phyloP scores from a whole-genome alignment of 2,329 filamentous ascomycete species.

The Aureobasidium mangrovei region DNA sequence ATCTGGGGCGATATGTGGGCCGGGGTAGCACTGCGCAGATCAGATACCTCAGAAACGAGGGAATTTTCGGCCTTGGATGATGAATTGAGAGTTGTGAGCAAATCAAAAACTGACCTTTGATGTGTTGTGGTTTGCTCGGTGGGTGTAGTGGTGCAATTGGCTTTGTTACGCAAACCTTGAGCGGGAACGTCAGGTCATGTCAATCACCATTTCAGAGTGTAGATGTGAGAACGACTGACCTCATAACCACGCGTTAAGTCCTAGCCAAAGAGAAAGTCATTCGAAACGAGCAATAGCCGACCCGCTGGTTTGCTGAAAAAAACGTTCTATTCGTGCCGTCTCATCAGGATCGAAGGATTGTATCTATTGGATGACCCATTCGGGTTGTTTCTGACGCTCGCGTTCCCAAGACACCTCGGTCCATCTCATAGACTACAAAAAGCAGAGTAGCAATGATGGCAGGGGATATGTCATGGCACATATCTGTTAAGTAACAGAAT shows the following conservation, averaged over 20 bases:
- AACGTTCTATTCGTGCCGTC: not conserved
- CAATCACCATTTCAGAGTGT: not conserved
- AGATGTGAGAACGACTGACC: constrained; percentile 9
- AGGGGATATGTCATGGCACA: not conserved
- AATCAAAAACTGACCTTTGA: not conserved
- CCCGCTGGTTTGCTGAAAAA: not conserved
- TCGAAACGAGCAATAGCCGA: not conserved
- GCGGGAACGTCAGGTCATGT: not conserved
- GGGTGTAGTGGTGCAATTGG: not conserved
- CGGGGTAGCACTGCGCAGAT: not conserved
- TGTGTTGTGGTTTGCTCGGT: not conserved
- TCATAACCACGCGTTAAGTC: not conserved
- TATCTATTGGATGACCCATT: not conserved
- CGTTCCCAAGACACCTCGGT: not conserved
- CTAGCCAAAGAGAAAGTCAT: not conserved
- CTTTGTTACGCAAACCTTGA: not conserved
- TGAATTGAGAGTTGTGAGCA: not conserved
- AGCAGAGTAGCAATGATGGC: not conserved
- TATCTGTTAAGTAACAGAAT: constrained; percentile 4
- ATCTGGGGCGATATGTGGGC: constrained; percentile 11
- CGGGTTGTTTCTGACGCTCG: not conserved
- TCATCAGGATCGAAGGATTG: not conserved
- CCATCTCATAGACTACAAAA: not conserved
- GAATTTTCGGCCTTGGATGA: not conserved
- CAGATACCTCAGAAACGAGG: not conserved